A percentile compares a stretch with the other conserved stretches of the same genome.
Conservation (phyloP, 2,329 filamentous ascomycete species). For the Raffaelea deltoideospora region DNA sequence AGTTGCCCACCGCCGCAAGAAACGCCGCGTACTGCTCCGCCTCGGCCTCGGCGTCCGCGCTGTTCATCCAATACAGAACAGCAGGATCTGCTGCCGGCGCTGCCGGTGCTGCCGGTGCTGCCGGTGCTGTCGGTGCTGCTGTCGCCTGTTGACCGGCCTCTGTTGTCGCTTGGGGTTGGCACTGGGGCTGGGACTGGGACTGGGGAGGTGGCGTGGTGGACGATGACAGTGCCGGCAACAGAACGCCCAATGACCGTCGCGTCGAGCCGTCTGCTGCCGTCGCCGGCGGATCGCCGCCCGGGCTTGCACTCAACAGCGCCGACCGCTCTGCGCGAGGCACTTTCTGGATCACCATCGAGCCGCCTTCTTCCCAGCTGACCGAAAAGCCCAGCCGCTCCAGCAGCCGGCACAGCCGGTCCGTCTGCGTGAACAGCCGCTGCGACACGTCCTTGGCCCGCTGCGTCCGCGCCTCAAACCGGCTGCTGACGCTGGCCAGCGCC, state of each 20-base stretch:
- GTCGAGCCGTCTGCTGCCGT: neutral
- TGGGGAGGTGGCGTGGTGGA: too few relatives aligned
- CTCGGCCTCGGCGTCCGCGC: slow-evolving; percentile 49
- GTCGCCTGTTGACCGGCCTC: neutral
- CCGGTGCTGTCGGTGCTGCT: neutral
- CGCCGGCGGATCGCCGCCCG: slow-evolving; percentile 20
- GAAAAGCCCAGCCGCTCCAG: slow-evolving; percentile 79
- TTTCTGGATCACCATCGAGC: slow-evolving; percentile 61
- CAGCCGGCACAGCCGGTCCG: slow-evolving; percentile 68
- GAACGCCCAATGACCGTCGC: slow-evolving; percentile 21
- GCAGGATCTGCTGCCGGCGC: slow-evolving; percentile 50
- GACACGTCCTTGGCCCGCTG: slow-evolving; percentile 69
- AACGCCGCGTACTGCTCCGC: slow-evolving; percentile 60
- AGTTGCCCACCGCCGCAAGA: slow-evolving; percentile 55
- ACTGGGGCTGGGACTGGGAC: too few relatives aligned
- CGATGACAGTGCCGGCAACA: too few relatives aligned
- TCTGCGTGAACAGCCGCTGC: slow-evolving; percentile 66
- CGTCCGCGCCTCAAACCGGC: slow-evolving; percentile 54
- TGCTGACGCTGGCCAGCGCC: slow-evolving; percentile 33
- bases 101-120: slow-evolving; percentile 19
- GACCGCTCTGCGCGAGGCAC: slow-evolving; percentile 44
- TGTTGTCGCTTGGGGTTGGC: too few relatives aligned
- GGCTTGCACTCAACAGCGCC: slow-evolving; percentile 39
- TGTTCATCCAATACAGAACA: slow-evolving; percentile 70
- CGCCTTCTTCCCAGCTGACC: slow-evolving; percentile 58